Percentiles rank a stretch among this genome's conserved stretches.
phyloP scores from a whole-genome alignment of 768 basidiomycete genomes.

The Royoungia palumana region DNA sequence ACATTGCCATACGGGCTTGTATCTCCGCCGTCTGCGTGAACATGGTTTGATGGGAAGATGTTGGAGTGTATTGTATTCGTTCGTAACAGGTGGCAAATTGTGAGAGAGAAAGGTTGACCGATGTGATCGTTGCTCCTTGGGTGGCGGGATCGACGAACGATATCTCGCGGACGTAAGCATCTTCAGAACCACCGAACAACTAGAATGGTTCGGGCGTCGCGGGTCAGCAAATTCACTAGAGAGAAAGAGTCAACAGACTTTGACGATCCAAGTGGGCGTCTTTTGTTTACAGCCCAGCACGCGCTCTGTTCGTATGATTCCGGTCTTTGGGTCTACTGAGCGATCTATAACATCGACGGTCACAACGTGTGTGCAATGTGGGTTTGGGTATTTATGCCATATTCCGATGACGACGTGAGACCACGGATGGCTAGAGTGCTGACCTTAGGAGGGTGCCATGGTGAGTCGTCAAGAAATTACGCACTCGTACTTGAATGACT shows the following conservation, averaged over 20 bases:
- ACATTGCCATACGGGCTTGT: slow-evolving; percentile 75
- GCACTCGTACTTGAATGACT: slow-evolving; percentile 81
- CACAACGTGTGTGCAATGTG: slow-evolving; percentile 84
- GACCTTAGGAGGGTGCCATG: slow-evolving; percentile 2
- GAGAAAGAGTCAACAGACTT: slow-evolving; percentile 50
- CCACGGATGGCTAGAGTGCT: slow-evolving; percentile 71
- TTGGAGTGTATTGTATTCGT: slow-evolving; percentile 80
- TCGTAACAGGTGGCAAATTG: slow-evolving; percentile 93
- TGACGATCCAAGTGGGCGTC: slow-evolving; percentile 88
- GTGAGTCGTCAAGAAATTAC: slow-evolving; percentile 29
- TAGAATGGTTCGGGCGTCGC: slow-evolving; percentile 26
- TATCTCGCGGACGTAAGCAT: slow-evolving; percentile 92
- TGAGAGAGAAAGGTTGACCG: slow-evolving; percentile 91
- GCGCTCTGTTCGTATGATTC: slow-evolving; percentile 88
- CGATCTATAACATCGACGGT: slow-evolving; percentile 87
- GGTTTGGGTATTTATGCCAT: slow-evolving; percentile 96
- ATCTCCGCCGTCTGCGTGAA: slow-evolving; percentile 93
- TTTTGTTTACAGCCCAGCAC: slow-evolving; percentile 91
- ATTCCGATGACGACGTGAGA: slow-evolving; percentile 88
- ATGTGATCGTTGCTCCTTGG: slow-evolving; percentile 80
- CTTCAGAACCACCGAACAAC: slow-evolving; percentile 91
- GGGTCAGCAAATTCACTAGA: slow-evolving; percentile 8
- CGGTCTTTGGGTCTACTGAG: slow-evolving; percentile 75
- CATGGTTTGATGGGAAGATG: slow-evolving; percentile 56
- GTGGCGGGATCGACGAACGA: slow-evolving; percentile 86